Base-by-base conservation (phyloP, 2,329 filamentous ascomycete species). In the Fusarium camptoceras region DNA sequence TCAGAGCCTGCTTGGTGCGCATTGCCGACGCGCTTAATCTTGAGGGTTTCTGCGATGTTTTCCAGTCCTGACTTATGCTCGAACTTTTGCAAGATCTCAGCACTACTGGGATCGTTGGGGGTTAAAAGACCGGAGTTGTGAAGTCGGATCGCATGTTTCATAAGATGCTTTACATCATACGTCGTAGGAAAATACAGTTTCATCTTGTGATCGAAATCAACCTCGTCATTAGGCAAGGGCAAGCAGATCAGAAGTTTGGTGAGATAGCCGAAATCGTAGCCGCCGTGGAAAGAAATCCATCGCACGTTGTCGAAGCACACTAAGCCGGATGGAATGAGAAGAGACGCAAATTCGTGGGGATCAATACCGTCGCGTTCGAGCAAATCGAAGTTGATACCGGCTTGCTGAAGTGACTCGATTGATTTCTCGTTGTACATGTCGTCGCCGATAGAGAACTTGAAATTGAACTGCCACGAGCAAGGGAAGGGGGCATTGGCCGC, bases 401-500 rank as follows among this genome's bases (percentile, higher is more conserved):
- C 93, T 75, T 93, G 91, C 73, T 94, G 91, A 22, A 98, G 87
- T 74, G 97, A 94, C 71, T 96, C 92, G 72, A 98, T 98, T 18
- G 94, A 98, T 61, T 94, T 92, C 78, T 97, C 92, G 69, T 97
- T 96, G 82, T 97, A 98, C 96, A 99, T 99, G 81, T 99, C 96
- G 41, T 95, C 90, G 72, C 96, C 92, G 12, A 98, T 86, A 3
- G 94, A 96, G 81, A 98, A 99, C 75, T 94, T 92, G 82, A 99
- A 99, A 85, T 99, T 98, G 86, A 99, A 99, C 74, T 98, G 95
- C 96, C 96, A 99, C 20, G 95, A 97, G 78, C 92, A 97, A 18
- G 93, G 95, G 63, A 94, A 90, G 50, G 88, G 86, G 20, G 78
- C 80, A 64, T 80, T 84, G 51, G 71, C 79, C 22, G 78, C 81